Evolutionary conservation across 805 yeast genomes (phyloP).

Genomic region (Tetrapisispora iriomotensis): DNA sequence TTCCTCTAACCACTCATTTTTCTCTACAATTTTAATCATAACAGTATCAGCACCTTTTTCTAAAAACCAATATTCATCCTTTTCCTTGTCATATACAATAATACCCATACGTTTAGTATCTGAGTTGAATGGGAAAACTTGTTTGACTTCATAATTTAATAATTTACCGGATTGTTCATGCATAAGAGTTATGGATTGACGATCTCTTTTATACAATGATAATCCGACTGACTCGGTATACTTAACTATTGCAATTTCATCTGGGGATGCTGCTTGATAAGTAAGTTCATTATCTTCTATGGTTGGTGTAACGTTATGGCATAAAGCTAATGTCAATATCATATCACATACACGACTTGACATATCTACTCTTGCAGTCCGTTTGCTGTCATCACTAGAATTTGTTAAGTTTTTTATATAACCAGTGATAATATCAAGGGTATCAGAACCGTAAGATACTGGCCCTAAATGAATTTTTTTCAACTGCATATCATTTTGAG

Average conservation of each 20-base stretch:
- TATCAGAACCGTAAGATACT: slow-evolving; percentile 84
- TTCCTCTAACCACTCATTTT: slow-evolving; percentile 94
- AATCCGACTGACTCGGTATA: slow-evolving; percentile 84
- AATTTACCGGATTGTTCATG: slow-evolving; percentile 49
- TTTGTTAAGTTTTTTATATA: slow-evolving; percentile 38
- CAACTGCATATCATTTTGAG: slow-evolving; percentile 97
- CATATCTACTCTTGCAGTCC: slow-evolving; percentile 52
- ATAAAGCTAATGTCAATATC: slow-evolving; percentile 74
- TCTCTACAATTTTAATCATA: slow-evolving; percentile 72
- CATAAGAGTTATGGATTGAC: slow-evolving; percentile 57
- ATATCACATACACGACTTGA: slow-evolving; percentile 71
- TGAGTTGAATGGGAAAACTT: slow-evolving; percentile 88
- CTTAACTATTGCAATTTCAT: slow-evolving; percentile 92
- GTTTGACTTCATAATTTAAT: slow-evolving; percentile 55
- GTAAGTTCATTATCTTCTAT: slow-evolving; percentile 64
- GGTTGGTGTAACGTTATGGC: slow-evolving; percentile 96
- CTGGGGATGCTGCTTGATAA: slow-evolving; percentile 98
- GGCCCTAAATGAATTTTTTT: slow-evolving; percentile 87
- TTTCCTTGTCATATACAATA: slow-evolving; percentile 51
- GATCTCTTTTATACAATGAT: slow-evolving; percentile 70
- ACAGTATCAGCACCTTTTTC: slow-evolving; percentile 96
- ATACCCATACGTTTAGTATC: slow-evolving; percentile 97
- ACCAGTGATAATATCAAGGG: slow-evolving; percentile 78
- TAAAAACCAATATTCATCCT: slow-evolving; percentile 72
- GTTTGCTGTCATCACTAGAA: slow-evolving; percentile 9